Base-by-base conservation (phyloP, 192 early-diverging fungal species). In the Pilobolus umbonatus region DNA sequence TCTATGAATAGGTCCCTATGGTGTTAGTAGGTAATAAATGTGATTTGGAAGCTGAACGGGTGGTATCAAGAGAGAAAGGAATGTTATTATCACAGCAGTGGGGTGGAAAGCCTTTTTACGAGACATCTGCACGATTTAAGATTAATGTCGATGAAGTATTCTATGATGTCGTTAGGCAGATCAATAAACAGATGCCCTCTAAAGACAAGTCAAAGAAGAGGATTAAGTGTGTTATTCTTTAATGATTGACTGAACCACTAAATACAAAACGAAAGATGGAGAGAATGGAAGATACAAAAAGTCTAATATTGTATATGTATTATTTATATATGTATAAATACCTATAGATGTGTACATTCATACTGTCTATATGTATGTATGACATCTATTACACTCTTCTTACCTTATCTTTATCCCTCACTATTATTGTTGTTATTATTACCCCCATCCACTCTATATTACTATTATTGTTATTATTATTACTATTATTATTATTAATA, bases 21-120 rank as follows among this genome's bases (percentile, higher is more conserved):
- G 87, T 92, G 3, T 67, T 97, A 35, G 90, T 94, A 10, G 94
- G 89, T 9, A 97, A 97, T 83, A 95, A 97, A 68, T 93, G 88
- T 61, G 94, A 97, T 79, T 65, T 91, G 63, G 85, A 86, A 42
- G 57, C 68, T 14, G 87, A 91, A 54, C 81, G 94, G 31, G 68
- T 67, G 26, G 85, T 89, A 12, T 67, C 76, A 10, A 78, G 80
- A 48, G 77, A 87, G 49, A 81, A 90, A 47, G 95, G 89, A 19
- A 71, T 65, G 49, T 36, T 60, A 25, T 65, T 93, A 50, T 84
- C 91, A 26, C 68, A 73, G 64, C 80, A 72, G 64, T 88, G 76
- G 82, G 80, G 79, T 61, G 81, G 75, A 42, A 80, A 67, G 65
- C 80, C 69, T 0, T 96, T 95, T 64, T 85, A 91, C 53, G 95